A percentile compares a stretch with the other conserved stretches of the same genome.
Conservation (phyloP, 441 rosid species). For the Croton setiger region DNA sequence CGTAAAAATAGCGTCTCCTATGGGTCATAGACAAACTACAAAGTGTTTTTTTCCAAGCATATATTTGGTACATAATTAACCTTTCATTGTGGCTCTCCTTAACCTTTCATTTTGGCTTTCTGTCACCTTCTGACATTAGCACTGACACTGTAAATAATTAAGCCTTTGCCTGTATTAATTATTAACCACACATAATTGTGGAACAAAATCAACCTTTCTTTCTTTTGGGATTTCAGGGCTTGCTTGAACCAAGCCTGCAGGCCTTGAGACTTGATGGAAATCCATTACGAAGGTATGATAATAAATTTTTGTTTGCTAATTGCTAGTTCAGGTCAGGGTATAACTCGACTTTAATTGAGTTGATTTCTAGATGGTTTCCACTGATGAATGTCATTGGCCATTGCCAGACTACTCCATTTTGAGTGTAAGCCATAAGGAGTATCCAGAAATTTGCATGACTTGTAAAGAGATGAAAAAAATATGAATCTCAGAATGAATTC, state of each 20-base stretch:
- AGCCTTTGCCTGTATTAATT: not conserved
- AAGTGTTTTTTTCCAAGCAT: not conserved
- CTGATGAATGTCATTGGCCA: not conserved
- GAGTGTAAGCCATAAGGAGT: no score
- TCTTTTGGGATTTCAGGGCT: slow-evolving; percentile 48
- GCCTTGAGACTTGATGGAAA: slow-evolving; percentile 82
- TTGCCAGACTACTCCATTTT: no score
- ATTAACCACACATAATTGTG: slow-evolving; percentile 8
- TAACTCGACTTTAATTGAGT: not conserved
- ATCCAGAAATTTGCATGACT: no score
- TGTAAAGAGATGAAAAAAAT: not conserved
- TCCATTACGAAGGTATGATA: slow-evolving; percentile 77
- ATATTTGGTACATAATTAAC: not conserved
- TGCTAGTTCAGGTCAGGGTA: not conserved
- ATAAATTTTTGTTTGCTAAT: not conserved
- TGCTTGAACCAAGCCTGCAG: slow-evolving; percentile 75
- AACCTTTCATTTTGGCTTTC: not conserved
- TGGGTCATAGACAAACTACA: not conserved
- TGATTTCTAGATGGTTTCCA: not conserved
- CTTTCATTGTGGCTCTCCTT: no score
- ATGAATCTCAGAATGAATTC: no score
- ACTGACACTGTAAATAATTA: not conserved
- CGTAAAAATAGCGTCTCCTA: not conserved
- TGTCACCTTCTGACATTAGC: not conserved
- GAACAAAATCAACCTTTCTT: not conserved